These are phyloP conservation scores for Phialophora tarda DNA, from an alignment of 2,329 filamentous ascomycete species.

Conservation along the genomic window DNA sequence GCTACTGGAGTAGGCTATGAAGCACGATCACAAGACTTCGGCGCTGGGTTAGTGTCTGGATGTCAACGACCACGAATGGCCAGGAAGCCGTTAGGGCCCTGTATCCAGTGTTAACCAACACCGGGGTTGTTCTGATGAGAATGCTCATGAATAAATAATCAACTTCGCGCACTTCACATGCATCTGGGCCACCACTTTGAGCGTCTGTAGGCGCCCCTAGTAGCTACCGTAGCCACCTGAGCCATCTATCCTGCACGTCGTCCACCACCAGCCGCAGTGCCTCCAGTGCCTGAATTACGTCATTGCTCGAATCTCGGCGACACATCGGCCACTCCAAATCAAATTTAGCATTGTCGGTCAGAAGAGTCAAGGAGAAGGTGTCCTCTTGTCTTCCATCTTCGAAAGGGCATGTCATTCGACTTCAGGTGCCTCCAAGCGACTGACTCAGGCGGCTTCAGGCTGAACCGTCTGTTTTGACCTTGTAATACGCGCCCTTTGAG, in stretches of 20 bases:
- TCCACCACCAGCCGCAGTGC: not conserved
- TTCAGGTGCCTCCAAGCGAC: not conserved
- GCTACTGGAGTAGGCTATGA: not conserved
- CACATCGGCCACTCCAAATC: not conserved
- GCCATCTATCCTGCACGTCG: no score
- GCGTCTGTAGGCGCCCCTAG: not conserved
- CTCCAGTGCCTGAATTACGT: not conserved
- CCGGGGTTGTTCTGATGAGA: not conserved
- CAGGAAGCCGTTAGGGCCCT: not conserved
- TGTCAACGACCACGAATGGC: not conserved
- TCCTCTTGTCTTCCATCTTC: not conserved
- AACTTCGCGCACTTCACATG: not conserved
- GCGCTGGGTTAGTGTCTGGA: not conserved
- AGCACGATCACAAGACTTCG: not conserved
- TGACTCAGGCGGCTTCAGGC: not conserved
- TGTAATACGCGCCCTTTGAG: conserved; percentile 21
- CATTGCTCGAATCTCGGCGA: not conserved
- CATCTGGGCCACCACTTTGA: not conserved
- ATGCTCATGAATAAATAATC: not conserved
- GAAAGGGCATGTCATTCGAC: not conserved
- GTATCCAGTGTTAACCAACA: not conserved
- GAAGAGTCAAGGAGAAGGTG: not conserved
- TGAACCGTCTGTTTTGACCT: not conserved
- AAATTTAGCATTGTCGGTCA: not conserved
- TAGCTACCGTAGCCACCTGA: not conserved